These are phyloP conservation scores for Nigrograna mackinnonii DNA, from an alignment of 2,329 filamentous ascomycete species.

Conservation along the genomic window DNA sequence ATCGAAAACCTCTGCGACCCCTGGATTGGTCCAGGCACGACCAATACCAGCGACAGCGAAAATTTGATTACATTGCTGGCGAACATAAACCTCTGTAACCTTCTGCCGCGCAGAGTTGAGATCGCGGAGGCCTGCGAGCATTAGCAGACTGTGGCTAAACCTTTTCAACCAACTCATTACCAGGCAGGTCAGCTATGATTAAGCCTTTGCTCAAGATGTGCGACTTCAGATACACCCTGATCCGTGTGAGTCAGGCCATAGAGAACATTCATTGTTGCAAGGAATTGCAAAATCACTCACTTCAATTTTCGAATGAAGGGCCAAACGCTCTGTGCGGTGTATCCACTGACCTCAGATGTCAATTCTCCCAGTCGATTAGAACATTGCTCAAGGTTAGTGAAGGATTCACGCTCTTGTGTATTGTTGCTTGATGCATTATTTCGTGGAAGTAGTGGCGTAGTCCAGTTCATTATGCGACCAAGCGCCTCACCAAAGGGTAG, in stretches of 20 bases:
- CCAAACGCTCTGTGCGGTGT: conserved; percentile 38
- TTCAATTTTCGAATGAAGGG: conserved; percentile 51
- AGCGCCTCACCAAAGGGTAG: conserved; percentile 16
- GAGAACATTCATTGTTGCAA: conserved; percentile 12
- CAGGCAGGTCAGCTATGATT: conserved; percentile 54
- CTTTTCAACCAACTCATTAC: conserved; percentile 23
- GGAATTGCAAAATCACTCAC: conserved; percentile 24
- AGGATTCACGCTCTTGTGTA: conserved; percentile 30
- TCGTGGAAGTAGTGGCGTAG: conserved; percentile 9
- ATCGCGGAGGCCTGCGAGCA: conserved; percentile 49
- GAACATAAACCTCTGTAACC: conserved; percentile 51
- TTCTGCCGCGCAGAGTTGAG: conserved; percentile 48
- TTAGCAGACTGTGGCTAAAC: not conserved
- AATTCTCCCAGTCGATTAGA: conserved; percentile 39
- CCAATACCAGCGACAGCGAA: conserved; percentile 50
- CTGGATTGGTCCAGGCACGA: conserved; percentile 47
- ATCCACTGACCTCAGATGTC: conserved; percentile 38
- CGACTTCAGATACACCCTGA: conserved; percentile 50
- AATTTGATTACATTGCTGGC: conserved; percentile 50
- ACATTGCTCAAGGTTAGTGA: conserved; percentile 41
- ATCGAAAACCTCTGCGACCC: conserved; percentile 46
- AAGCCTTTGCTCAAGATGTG: conserved; percentile 54
- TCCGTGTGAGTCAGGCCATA: too few relatives aligned
- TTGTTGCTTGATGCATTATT: conserved; percentile 12
- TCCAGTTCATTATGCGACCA: conserved; percentile 16